Conservation (phyloP, 2,329 filamentous ascomycete genomes). For the Aspergillus japonicus region DNA sequence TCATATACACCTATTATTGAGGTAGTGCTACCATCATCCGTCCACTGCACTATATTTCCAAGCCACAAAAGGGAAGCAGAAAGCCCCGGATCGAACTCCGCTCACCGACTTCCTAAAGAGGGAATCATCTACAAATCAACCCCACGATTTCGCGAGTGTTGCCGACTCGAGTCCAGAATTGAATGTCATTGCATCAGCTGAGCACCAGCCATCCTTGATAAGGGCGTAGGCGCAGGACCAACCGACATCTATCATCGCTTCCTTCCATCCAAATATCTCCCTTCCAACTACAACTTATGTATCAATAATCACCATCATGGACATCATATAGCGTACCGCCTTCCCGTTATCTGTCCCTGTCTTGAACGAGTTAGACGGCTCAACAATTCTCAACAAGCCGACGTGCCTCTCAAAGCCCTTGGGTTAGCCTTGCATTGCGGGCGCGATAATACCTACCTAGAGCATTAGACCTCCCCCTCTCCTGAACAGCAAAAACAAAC, state of each 20-base stretch:
- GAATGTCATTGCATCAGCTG: slow-evolving; percentile 9
- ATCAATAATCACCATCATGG: slow-evolving; percentile 10
- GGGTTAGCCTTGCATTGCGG: not conserved
- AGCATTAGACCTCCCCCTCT: not conserved
- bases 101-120: slow-evolving; percentile 37
- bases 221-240: not conserved
- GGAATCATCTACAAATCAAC: slow-evolving; percentile 22
- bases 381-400: not conserved
- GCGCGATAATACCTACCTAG: too few species aligned
- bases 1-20: too few species aligned
- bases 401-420: not conserved
- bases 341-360: not conserved
- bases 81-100: slow-evolving; percentile 8
- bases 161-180: slow-evolving; percentile 17
- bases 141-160: slow-evolving; percentile 29
- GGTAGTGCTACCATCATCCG: too few species aligned
- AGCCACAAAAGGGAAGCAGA: slow-evolving; percentile 10
- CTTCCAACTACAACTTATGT: not conserved
- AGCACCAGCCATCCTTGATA: not conserved
- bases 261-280: not conserved
- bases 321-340: slow-evolving; percentile 9
- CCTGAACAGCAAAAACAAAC: not conserved
- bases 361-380: not conserved
- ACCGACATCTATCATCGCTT: not conserved
- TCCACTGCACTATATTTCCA: too few species aligned